Base-by-base conservation (phyloP, 2,329 filamentous ascomycete species). In the Akanthomyces uredinophilus region DNA sequence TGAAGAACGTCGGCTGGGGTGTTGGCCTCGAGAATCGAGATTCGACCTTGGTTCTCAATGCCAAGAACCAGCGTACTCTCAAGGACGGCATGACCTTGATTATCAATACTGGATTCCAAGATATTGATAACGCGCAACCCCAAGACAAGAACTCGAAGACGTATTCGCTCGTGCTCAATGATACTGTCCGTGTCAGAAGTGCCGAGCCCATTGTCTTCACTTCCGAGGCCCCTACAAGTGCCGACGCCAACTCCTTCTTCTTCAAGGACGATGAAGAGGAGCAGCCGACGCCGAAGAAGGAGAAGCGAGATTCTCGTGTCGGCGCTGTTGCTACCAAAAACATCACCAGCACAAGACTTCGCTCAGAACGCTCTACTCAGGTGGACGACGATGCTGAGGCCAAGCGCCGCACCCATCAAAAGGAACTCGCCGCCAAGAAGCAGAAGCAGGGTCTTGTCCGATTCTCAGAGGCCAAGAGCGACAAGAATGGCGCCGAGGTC, bases 31-130 rank as follows among this genome's bases (percentile, higher is more conserved):
- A 99, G 78, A 90, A 89, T 66, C 87, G 90, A 68, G 95, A 99
- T 72, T 79, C 84, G 3, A 94, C 92, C 5, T 83, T 99, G 64
- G 76, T 95, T 2, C 79, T 99, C 43, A 98, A 92, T 70, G 89
- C 82, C 64, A 99, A 99, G 79, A 98, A 93, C 73, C 82, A 80
- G 32, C 86, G 93, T 57, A 83, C 84, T 5, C 79, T 99, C 62
- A 96, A 94, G 75, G 96, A 98, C 71, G 96, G 96, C 66, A 99
- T 99, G 95, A 99, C 95, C 0, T 82, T 99, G 14, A 90, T 89
- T 70, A 86, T 99, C 68, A 92, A 91, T 37, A 95, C 94, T 5
- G 93, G 94, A 13, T 90, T 99, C 70, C 89, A 87, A 63, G 93
- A 98, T 71, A 85, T 99, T 52, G 88, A 92, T 70, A 96, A 98